Evolutionary conservation across 2,329 filamentous ascomycete genomes (phyloP).

Genomic region (Hypomyces perniciosus): DNA sequence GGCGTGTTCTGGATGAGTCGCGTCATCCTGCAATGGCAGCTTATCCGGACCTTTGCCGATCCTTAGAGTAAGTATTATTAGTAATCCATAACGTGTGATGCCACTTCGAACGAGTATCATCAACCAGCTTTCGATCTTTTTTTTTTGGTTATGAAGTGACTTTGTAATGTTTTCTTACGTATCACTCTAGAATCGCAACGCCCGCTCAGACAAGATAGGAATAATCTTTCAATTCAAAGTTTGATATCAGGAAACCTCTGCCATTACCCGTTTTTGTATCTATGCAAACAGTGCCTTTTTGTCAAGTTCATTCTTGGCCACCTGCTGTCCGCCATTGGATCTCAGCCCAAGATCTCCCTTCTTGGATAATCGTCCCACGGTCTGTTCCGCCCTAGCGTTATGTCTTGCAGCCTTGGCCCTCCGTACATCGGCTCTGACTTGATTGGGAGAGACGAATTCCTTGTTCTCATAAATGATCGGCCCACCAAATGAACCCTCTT

Average conservation of each 20-base stretch:
- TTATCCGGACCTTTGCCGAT: constrained; percentile 9
- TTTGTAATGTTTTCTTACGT: too few species aligned
- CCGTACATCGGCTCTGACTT: constrained; percentile 77
- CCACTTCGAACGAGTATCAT: too few species aligned
- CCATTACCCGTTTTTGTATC: background rate
- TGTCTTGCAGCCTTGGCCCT: constrained; percentile 71
- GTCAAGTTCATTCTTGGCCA: constrained; percentile 65
- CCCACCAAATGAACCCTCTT: constrained; percentile 90
- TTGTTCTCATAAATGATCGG: constrained; percentile 98
- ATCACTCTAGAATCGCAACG: too few species aligned
- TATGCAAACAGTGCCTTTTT: constrained; percentile 70
- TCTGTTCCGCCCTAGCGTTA: constrained; percentile 68
- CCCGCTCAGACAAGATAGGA: too few species aligned
- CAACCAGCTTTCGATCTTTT: too few species aligned
- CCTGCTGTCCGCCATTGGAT: constrained; percentile 56
- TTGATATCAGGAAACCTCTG: background rate
- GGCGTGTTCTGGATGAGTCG: constrained; percentile 7
- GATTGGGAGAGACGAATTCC: constrained; percentile 94
- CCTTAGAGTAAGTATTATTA: background rate
- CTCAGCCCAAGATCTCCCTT: constrained; percentile 71
- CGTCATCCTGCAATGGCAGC: constrained; percentile 4
- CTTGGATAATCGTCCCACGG: constrained; percentile 66
- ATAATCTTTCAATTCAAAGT: too few species aligned
- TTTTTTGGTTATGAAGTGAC: too few species aligned
- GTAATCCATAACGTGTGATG: too few species aligned